Conservation (phyloP, 768 basidiomycete genomes). For the Termitomyces sp. region DNA sequence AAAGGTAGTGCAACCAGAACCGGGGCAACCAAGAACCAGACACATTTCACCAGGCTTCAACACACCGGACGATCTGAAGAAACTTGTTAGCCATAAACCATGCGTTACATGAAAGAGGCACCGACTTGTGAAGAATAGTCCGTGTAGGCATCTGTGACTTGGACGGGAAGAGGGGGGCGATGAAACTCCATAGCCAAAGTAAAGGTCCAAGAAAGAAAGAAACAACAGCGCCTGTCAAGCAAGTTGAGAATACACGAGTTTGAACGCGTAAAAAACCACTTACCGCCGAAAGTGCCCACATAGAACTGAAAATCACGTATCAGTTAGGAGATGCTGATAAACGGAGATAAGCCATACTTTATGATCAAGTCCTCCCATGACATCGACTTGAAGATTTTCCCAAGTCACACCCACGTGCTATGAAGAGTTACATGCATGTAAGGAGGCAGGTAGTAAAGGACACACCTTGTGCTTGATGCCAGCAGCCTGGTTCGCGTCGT, state of each 20-base stretch:
- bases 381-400: slow-evolving; percentile 62
- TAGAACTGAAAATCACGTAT: slow-evolving; percentile 34
- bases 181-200: slow-evolving; percentile 37
- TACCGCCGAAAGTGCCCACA: slow-evolving; percentile 55
- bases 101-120: background rate
- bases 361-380: slow-evolving; percentile 44
- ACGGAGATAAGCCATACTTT: slow-evolving; percentile 35
- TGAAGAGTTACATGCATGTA: background rate
- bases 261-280: slow-evolving; percentile 13
- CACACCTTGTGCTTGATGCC: slow-evolving; percentile 62
- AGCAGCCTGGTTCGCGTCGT: slow-evolving; percentile 57
- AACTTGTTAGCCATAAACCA: background rate
- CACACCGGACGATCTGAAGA: slow-evolving; percentile 54
- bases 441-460: background rate
- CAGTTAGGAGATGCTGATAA: background rate
- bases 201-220: slow-evolving; percentile 49
- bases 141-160: slow-evolving; percentile 32
- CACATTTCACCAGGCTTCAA: slow-evolving; percentile 84
- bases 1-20: slow-evolving; percentile 83
- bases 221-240: slow-evolving; percentile 40
- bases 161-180: slow-evolving; percentile 33
- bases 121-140: slow-evolving; percentile 57
- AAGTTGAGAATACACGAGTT: background rate
- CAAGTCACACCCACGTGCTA: slow-evolving; percentile 70
- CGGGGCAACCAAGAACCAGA: slow-evolving; percentile 77